phyloP scores from a whole-genome alignment of 139 green algal genomes.

The Ettlia oleoabundans region DNA sequence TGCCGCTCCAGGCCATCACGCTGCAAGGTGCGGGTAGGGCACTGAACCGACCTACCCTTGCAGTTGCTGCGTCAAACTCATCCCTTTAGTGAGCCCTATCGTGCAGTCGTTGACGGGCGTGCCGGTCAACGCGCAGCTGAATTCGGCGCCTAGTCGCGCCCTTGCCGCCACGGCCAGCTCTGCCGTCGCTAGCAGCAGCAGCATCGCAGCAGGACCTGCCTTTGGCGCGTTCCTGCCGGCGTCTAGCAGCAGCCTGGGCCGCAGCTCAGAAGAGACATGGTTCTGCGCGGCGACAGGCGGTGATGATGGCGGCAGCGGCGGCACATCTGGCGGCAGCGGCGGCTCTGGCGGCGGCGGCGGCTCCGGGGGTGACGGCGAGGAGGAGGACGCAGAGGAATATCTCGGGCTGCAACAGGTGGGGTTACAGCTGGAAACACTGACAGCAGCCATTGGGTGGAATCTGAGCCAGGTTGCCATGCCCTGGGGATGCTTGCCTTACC shows the following conservation, averaged over 20 bases:
- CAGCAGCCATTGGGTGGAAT: too few species aligned
- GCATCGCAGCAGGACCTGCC: neutral
- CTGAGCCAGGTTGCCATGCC: too few species aligned
- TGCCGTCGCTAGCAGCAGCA: conserved; percentile 1
- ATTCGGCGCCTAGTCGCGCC: too few species aligned
- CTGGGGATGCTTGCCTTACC: too few species aligned
- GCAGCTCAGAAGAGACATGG: neutral
- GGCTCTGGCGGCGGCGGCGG: conserved; percentile 37
- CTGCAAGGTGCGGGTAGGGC: neutral
- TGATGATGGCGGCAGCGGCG: conserved; percentile 12
- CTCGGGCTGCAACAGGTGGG: conserved; percentile 59
- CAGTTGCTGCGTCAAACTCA: neutral
- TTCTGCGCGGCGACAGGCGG: conserved; percentile 22
- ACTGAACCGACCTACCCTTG: neutral
- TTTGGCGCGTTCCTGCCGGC: neutral
- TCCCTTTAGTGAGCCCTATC: neutral
- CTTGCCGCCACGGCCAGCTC: neutral
- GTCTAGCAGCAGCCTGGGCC: conserved; percentile 4
- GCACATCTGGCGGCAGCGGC: conserved; percentile 21
- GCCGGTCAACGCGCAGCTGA: conserved; percentile 9
- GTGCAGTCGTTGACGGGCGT: neutral
- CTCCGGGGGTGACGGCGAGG: conserved; percentile 36
- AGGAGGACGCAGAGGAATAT: conserved; percentile 58
- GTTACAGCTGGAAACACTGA: too few species aligned
- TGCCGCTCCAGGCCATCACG: neutral